A percentile compares a stretch with the other conserved stretches of the same genome.
Evolutionary conservation across 2,329 filamentous ascomycete genomes (phyloP).

Genomic region (Fusarium sp.): DNA sequence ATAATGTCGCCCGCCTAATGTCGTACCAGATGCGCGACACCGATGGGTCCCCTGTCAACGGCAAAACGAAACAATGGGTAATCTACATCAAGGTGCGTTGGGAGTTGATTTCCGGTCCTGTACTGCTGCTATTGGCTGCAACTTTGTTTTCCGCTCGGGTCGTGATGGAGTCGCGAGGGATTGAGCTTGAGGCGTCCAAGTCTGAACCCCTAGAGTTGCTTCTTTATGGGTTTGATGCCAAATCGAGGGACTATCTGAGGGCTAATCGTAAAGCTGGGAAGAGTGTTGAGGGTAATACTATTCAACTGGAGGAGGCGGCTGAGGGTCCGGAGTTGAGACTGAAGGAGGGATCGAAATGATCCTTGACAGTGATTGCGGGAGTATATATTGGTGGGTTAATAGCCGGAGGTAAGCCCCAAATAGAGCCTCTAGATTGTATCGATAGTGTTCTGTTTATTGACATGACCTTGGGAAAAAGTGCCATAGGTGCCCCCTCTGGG

Average conservation of each 20-base stretch:
- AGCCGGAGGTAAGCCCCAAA: neutral
- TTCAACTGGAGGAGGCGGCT: neutral
- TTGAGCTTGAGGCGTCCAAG: neutral
- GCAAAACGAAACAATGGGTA: neutral
- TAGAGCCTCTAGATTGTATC: neutral
- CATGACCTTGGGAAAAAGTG: neutral
- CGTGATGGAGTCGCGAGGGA: neutral
- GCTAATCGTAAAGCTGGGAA: neutral
- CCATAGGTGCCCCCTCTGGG: neutral
- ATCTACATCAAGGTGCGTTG: conserved; percentile 1
- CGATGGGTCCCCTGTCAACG: neutral
- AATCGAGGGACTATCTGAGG: neutral
- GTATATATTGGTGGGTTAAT: neutral
- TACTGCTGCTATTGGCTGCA: neutral
- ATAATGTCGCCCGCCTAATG: neutral
- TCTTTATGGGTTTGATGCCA: neutral
- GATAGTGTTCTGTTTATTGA: neutral
- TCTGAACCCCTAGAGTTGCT: neutral
- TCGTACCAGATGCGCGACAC: conserved; percentile 3
- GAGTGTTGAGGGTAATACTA: neutral
- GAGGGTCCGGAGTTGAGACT: neutral
- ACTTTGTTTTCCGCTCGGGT: neutral
- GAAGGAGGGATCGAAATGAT: neutral
- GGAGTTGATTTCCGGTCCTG: neutral
- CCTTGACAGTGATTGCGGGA: neutral